These are phyloP conservation scores for Cornus florida DNA, from an alignment of 148 eudicot genomes.

Conservation along the genomic window DNA sequence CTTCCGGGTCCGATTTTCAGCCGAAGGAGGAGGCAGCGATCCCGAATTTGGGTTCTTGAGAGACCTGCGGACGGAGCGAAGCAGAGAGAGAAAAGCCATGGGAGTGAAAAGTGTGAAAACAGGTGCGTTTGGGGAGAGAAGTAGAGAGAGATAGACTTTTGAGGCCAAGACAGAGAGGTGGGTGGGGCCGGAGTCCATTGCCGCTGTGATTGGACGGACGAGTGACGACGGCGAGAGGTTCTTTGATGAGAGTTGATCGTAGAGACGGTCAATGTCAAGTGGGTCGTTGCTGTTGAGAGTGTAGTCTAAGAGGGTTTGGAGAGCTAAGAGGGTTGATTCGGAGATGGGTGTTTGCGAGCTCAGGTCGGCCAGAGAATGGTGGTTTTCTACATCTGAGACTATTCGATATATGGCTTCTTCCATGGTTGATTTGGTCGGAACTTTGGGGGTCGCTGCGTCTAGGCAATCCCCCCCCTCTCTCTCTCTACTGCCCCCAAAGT, in stretches of 20 bases:
- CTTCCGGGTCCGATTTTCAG: constrained; percentile 22
- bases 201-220: constrained; percentile 42
- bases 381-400: constrained; percentile 37
- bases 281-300: constrained; percentile 24
- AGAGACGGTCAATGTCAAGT: constrained; percentile 35
- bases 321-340: constrained; percentile 42
- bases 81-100: constrained; percentile 67
- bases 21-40: constrained; percentile 11
- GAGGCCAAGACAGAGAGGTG: constrained; percentile 55
- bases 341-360: constrained; percentile 41
- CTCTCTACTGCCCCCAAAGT: background rate
- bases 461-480: background rate
- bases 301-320: constrained; percentile 55
- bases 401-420: constrained; percentile 43
- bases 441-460: background rate
- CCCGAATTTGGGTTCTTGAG: constrained; percentile 38
- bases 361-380: constrained; percentile 8
- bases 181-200: constrained; percentile 60
- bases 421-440: constrained; percentile 32
- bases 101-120: constrained; percentile 81
- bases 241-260: constrained; percentile 46
- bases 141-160: constrained; percentile 58
- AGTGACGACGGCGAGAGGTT: constrained; percentile 45
- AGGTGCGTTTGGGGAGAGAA: constrained; percentile 68
- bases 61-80: constrained; percentile 57